These are phyloP conservation scores for Pistacia atlantica DNA, from an alignment of 345 rosid species.

Conservation along the genomic window DNA sequence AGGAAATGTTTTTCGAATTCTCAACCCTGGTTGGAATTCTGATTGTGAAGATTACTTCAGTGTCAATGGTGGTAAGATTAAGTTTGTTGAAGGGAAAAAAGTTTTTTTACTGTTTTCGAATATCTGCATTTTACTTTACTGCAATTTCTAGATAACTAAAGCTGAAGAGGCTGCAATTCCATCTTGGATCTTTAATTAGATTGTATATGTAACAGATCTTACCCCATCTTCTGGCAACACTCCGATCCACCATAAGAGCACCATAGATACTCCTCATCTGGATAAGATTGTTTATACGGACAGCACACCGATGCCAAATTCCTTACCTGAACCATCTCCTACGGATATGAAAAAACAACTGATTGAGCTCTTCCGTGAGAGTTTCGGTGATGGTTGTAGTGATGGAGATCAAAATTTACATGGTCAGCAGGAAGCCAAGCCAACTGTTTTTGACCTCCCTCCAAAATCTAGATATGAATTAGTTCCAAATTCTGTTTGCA, in stretches of 20 bases:
- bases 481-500: conserved; percentile 19
- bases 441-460: conserved; percentile 16
- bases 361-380: conserved; percentile 55
- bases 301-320: conserved; percentile 10
- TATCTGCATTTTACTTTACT: not conserved
- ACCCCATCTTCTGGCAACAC: conserved; percentile 40
- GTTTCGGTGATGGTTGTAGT: conserved; percentile 24
- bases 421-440: conserved; percentile 19
- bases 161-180: not conserved
- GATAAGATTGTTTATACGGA: conserved; percentile 21
- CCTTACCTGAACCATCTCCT: conserved; percentile 30
- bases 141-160: not conserved
- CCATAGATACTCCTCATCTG: conserved; percentile 11
- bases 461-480: conserved; percentile 18
- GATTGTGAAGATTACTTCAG: conserved; percentile 69
- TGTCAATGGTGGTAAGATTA: conserved; percentile 52
- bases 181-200: not conserved
- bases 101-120: not conserved
- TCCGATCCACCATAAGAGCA: conserved; percentile 45
- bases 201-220: conserved; percentile 30
- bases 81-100: not conserved
- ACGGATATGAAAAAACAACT: conserved; percentile 52
- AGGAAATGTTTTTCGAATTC: conserved; percentile 61
- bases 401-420: conserved; percentile 20
- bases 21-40: conserved; percentile 60